Percentiles rank a stretch among this genome's conserved stretches.
These are phyloP conservation scores for Fonsecaea monophora DNA, from an alignment of 2,329 filamentous ascomycete species.

Conservation along the genomic window DNA sequence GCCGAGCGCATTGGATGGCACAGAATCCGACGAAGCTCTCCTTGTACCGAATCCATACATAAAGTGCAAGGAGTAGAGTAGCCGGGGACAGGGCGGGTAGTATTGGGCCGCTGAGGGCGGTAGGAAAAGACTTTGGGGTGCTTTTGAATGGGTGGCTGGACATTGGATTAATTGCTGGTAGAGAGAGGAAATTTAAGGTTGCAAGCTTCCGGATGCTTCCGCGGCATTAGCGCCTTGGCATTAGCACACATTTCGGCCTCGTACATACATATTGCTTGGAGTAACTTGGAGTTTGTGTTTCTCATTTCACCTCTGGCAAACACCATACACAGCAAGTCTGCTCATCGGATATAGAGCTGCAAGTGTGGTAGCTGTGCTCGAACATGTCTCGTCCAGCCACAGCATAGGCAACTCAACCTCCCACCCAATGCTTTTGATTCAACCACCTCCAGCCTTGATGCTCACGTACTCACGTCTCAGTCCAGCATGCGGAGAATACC, in stretches of 20 bases:
- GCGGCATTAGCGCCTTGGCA: neutral
- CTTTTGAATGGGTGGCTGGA: too few species aligned
- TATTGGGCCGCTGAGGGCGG: neutral
- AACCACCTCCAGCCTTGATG: neutral
- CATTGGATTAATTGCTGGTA: neutral
- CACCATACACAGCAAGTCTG: neutral
- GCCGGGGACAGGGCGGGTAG: neutral
- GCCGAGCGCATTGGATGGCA: neutral
- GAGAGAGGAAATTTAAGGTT: neutral
- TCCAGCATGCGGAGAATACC: neutral
- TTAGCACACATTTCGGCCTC: neutral
- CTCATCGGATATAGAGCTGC: neutral
- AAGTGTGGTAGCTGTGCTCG: neutral
- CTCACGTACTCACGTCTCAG: neutral
- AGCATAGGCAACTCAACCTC: neutral
- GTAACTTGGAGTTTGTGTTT: neutral
- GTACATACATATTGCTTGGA: neutral
- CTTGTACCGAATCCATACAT: neutral
- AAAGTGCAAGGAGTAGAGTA: too few species aligned
- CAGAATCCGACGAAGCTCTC: neutral
- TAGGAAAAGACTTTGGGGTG: too few species aligned
- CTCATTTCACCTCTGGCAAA: neutral
- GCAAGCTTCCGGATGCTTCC: slow-evolving; percentile 1
- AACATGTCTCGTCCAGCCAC: neutral
- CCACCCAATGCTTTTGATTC: neutral